A percentile compares a stretch with the other conserved stretches of the same genome.
Evolutionary conservation across 441 rosid species (phyloP).

Genomic region (Macaranga tanarius): DNA sequence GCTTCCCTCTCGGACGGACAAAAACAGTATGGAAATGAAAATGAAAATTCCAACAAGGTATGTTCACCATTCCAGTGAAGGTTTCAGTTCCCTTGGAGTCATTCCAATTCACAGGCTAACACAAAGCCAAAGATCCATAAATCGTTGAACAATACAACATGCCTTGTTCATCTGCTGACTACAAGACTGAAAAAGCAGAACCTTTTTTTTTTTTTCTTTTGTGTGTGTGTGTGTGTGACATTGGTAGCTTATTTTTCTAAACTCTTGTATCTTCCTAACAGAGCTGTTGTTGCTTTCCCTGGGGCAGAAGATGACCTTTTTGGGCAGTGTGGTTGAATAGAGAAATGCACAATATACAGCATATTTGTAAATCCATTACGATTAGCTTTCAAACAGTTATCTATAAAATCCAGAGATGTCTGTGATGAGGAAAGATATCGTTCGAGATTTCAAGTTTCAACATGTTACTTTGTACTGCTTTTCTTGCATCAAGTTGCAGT

Average conservation of each 20-base stretch:
- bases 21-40: constrained; percentile 10
- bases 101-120: neutral
- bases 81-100: neutral
- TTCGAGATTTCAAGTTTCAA: no score
- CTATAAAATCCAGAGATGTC: no score
- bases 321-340: neutral
- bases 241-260: neutral
- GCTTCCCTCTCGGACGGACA: constrained; percentile 36
- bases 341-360: neutral
- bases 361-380: neutral
- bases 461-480: neutral
- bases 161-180: neutral
- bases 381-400: no score
- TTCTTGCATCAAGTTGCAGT: neutral
- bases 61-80: neutral
- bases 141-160: no score
- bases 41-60: constrained; percentile 41
- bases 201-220: no score
- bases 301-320: constrained; percentile 43
- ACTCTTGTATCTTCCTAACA: constrained; percentile 19
- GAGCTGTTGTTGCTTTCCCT: constrained; percentile 61
- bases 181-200: neutral
- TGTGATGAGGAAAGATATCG: no score
- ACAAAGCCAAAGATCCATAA: no score
- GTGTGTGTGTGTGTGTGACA: neutral